Conservation (phyloP, 176 grass and related monocot species). For the Eragrostis curvula region DNA sequence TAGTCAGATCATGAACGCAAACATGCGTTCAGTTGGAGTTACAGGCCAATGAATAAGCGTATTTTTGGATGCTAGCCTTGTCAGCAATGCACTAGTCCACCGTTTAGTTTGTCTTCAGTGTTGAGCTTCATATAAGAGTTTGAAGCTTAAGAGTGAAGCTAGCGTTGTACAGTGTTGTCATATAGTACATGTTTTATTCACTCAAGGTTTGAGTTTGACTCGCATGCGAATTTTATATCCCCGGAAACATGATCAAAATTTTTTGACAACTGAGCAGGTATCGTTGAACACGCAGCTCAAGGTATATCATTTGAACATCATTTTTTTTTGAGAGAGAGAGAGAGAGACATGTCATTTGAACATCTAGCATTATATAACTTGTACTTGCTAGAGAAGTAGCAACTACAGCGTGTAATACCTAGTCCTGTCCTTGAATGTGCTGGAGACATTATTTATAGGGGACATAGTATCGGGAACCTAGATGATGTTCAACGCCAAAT, state of each 20-base stretch:
- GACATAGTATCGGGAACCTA: not conserved
- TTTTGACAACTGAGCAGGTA: not conserved
- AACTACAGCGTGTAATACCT: not conserved
- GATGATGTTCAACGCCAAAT: no score
- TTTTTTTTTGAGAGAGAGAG: no score
- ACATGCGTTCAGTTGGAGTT: not conserved
- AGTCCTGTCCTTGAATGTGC: not conserved
- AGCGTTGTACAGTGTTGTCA: not conserved
- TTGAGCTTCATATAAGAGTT: not conserved
- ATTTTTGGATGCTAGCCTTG: no score
- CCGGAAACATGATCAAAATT: no score
- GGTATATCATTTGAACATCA: not conserved
- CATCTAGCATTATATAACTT: not conserved
- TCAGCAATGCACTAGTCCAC: not conserved
- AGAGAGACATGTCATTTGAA: no score
- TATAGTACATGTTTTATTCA: no score
- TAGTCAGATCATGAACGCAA: not conserved
- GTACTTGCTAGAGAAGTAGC: not conserved
- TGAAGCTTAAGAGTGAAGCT: not conserved
- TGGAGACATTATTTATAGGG: not conserved
- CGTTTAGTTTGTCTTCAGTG: not conserved
- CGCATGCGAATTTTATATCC: no score
- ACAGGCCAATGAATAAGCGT: no score
- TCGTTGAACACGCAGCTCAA: not conserved
- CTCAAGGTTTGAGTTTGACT: no score